Evolutionary conservation across 257 asterid genomes (phyloP).

Genomic region (Anisodus acutangulus): DNA sequence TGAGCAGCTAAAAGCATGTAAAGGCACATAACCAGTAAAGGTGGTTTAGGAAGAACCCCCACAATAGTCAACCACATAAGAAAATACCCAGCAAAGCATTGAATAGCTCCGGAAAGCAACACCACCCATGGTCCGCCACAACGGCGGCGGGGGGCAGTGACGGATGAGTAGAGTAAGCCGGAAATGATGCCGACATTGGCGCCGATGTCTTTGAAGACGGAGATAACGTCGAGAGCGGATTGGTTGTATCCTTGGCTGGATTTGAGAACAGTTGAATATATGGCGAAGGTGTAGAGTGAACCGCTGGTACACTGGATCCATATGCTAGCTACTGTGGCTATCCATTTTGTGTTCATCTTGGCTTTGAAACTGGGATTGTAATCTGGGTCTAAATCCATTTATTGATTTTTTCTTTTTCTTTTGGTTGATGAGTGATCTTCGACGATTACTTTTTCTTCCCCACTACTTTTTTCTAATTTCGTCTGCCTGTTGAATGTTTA

Average conservation of each 20-base stretch:
- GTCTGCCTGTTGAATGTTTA: neutral
- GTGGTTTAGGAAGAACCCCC: constrained; percentile 62
- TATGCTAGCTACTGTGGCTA: constrained; percentile 44
- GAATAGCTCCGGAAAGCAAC: constrained; percentile 65
- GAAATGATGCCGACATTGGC: constrained; percentile 82
- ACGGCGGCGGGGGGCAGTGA: constrained; percentile 28
- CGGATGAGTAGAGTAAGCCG: constrained; percentile 79
- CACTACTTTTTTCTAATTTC: neutral
- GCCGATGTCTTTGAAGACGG: constrained; percentile 87
- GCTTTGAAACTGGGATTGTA: constrained; percentile 44
- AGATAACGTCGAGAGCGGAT: constrained; percentile 71
- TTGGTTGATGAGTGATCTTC: neutral
- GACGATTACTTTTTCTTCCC: neutral
- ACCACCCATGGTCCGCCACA: constrained; percentile 76
- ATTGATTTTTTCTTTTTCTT: neutral
- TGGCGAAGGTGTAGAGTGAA: constrained; percentile 47
- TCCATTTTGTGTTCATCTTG: constrained; percentile 44
- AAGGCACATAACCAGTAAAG: constrained; percentile 61
- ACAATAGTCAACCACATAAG: constrained; percentile 83
- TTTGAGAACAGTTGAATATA: constrained; percentile 44
- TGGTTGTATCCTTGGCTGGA: constrained; percentile 67
- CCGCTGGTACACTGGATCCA: constrained; percentile 54
- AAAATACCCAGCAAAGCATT: constrained; percentile 85
- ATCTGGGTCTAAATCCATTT: constrained; percentile 45
- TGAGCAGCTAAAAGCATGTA: constrained; percentile 92